Evolutionary conservation across 371 early-diverging fungal genomes (phyloP).

Genomic region (Lichtheimia ornata): DNA sequence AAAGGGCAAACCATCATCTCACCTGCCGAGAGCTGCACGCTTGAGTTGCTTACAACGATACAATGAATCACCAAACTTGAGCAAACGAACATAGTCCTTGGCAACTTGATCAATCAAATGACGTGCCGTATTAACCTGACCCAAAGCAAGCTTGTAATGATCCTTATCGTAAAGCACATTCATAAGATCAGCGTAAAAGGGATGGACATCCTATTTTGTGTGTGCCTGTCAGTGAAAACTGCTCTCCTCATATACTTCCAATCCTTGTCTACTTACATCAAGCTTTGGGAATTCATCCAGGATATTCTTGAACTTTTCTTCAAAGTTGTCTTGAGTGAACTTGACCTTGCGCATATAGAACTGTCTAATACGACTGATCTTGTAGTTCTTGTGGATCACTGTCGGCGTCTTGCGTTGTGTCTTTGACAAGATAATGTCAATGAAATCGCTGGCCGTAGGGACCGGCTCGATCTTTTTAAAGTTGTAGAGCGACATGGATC

Average conservation of each 20-base stretch:
- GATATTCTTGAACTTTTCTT: conserved; percentile 94
- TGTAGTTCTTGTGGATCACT: conserved; percentile 95
- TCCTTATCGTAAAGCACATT: conserved; percentile 99
- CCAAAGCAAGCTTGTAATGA: conserved; percentile 99
- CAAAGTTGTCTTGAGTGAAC: conserved; percentile 98
- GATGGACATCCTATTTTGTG: conserved; percentile 91
- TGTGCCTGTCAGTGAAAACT: background rate
- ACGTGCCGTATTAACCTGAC: conserved; percentile 98
- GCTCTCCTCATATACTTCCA: background rate
- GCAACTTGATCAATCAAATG: conserved; percentile 96
- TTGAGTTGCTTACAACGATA: conserved; percentile 99
- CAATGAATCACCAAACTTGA: conserved; percentile 99
- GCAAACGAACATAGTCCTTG: conserved; percentile 96
- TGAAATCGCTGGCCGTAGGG: conserved; percentile 91
- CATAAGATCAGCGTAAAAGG: conserved; percentile 99
- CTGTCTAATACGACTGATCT: conserved; percentile 95
- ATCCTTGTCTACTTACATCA: conserved; percentile 70
- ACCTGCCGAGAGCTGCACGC: conserved; percentile 88
- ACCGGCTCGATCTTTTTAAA: conserved; percentile 98
- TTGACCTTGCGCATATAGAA: conserved; percentile 99
- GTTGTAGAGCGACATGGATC: conserved; percentile 75
- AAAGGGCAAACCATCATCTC: too few relatives aligned
- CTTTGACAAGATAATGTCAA: conserved; percentile 99
- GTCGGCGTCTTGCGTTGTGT: conserved; percentile 99
- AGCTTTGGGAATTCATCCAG: conserved; percentile 98